Base-by-base conservation (phyloP, 2,329 filamentous ascomycete genomes). In the Alternaria sp. region DNA sequence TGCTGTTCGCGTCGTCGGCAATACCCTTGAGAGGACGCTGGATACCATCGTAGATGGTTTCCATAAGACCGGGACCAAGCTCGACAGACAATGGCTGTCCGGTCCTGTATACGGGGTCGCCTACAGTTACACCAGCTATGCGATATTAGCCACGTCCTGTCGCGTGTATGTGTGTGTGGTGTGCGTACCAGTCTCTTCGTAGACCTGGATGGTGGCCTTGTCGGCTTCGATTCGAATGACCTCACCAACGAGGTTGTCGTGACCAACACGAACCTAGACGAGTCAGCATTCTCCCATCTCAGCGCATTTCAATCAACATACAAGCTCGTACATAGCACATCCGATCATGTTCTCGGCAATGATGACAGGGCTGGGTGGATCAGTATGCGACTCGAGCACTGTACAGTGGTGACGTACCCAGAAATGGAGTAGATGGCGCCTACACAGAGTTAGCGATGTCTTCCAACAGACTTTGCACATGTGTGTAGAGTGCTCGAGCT, bases 21-120 rank as follows among this genome's bases (percentile, higher is more conserved):
- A 99, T 99, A 69, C 88, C 89, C 82, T 90, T 90, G 73, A 99
- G 89, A 52, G 95, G 95, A 78, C 95, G 90, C 82, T 99, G 95
- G 75, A 99, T 99, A 84, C 95, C 95, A 80, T 99, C 95, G 86
- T 98, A 99, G 81, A 99, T 99, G 70, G 95, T 97, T 84, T 98
- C 94, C 87, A 99, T 93, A 80, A 99, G 85, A 79, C 95, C 95
- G 66, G 95, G 95, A 52, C 95, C 95, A 49, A 99, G 90, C 82
- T 99, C 95, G 81, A 99, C 95, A 60, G 95, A 97, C 57, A 99
- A 85, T 66, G 95, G 95, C 86, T 98, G 97, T 81, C 93, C 92
- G 59, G 94, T 97, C 75, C 94, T 89, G 63, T 84, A 75, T 70
- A 99, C 95, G 52, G 95, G 95, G 78, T 99, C 95, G 78, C 95